A percentile compares a stretch with the other conserved stretches of the same genome.
phyloP scores from a whole-genome alignment of 2,329 filamentous ascomycete species.

The Aureobasidium sp. region DNA sequence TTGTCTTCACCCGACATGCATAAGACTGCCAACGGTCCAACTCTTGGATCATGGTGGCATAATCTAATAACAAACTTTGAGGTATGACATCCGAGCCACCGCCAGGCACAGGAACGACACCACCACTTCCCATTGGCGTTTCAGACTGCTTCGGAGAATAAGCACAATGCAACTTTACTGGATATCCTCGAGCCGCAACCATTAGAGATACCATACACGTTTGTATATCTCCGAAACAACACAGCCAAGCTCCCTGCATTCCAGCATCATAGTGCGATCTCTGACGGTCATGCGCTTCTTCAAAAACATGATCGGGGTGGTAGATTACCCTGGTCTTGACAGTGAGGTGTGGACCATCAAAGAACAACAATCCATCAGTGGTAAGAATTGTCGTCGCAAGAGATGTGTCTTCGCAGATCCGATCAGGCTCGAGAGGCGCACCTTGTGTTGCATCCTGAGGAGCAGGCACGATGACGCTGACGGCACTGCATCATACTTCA shows the following conservation, averaged over 20 bases:
- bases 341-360: neutral
- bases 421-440: neutral
- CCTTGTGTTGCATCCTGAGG: conserved; percentile 2
- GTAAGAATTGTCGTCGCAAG: neutral
- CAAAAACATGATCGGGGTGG: neutral
- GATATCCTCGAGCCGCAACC: neutral
- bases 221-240: neutral
- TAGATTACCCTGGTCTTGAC: neutral
- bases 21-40: neutral
- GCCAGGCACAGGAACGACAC: neutral
- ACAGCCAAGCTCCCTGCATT: conserved; percentile 2
- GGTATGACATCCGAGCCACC: neutral
- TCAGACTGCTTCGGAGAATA: neutral
- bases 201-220: neutral
- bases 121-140: neutral
- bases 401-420: neutral
- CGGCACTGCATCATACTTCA: neutral
- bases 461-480: neutral
- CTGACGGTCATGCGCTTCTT: neutral
- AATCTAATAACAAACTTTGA: neutral
- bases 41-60: neutral
- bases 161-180: neutral
- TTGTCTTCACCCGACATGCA: neutral
- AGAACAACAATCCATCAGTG: neutral
- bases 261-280: neutral